These are phyloP conservation scores for Saprolegnia diclina DNA, from an alignment of 352 stramenopile genomes.

Conservation along the genomic window DNA sequence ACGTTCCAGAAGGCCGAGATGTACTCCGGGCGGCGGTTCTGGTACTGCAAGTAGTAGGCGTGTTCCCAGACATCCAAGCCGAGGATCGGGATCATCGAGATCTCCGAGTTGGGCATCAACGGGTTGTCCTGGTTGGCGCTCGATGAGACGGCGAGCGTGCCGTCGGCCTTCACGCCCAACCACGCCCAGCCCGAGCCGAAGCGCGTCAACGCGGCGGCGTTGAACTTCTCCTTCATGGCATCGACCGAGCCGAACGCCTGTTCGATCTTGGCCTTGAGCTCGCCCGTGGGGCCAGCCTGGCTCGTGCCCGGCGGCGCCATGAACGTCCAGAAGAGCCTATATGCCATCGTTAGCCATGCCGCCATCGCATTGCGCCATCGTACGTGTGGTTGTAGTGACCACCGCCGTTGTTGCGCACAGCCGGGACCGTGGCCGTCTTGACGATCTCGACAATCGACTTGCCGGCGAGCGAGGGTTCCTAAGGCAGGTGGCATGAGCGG, in stretches of 20 bases:
- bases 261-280: constrained; percentile 80
- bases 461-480: constrained; percentile 61
- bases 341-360: background rate
- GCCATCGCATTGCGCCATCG: constrained; percentile 15
- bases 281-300: constrained; percentile 71
- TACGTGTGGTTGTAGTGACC: constrained; percentile 81
- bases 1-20: constrained; percentile 98
- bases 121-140: constrained; percentile 95
- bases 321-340: constrained; percentile 90
- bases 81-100: constrained; percentile 89
- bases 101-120: constrained; percentile 72
- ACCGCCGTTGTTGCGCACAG: constrained; percentile 80
- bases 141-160: constrained; percentile 91
- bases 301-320: constrained; percentile 76
- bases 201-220: constrained; percentile 69
- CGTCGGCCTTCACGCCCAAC: constrained; percentile 81
- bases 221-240: constrained; percentile 87
- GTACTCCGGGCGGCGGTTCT: constrained; percentile 95
- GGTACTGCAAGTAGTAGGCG: constrained; percentile 96
- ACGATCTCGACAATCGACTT: constrained; percentile 82
- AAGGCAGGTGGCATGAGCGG: background rate
- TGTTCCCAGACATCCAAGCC: constrained; percentile 95
- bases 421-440: constrained; percentile 57
- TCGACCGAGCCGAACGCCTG: constrained; percentile 88
- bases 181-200: constrained; percentile 90